Evolutionary conservation across 768 basidiomycete species (phyloP).

Genomic region (Lepiota brunneoincarnata): DNA sequence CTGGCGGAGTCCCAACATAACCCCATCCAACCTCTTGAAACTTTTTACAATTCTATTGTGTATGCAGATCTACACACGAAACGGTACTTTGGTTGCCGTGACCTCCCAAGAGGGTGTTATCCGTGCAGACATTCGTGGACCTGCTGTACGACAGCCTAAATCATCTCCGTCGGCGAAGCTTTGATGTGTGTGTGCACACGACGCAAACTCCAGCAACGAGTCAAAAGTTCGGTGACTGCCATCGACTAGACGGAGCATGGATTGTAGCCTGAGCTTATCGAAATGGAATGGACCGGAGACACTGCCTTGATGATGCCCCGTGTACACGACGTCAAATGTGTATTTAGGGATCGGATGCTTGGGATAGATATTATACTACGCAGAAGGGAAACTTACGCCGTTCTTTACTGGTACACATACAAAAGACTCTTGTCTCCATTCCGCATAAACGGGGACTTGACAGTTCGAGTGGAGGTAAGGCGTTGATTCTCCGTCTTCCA

Average conservation of each 20-base stretch:
- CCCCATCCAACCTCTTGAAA: neutral
- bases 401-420: neutral
- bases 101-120: conserved; percentile 81
- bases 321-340: too few relatives aligned
- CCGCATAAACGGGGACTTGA: neutral
- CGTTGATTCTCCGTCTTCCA: neutral
- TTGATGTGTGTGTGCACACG: neutral
- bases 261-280: too few relatives aligned
- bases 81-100: conserved; percentile 68
- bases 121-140: conserved; percentile 52
- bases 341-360: too few relatives aligned
- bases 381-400: too few relatives aligned
- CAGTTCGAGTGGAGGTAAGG: neutral
- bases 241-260: too few relatives aligned
- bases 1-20: neutral
- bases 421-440: neutral
- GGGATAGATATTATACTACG: too few relatives aligned
- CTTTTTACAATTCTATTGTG: conserved; percentile 1
- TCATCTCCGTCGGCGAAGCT: conserved; percentile 7
- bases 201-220: too few relatives aligned
- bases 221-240: too few relatives aligned
- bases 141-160: conserved; percentile 12
- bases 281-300: too few relatives aligned
- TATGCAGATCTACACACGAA: conserved; percentile 63
- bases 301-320: too few relatives aligned